A percentile compares a stretch with the other conserved stretches of the same genome.
phyloP scores from a whole-genome alignment of 83 land plant species.

The Diphasiastrum complanatum region DNA sequence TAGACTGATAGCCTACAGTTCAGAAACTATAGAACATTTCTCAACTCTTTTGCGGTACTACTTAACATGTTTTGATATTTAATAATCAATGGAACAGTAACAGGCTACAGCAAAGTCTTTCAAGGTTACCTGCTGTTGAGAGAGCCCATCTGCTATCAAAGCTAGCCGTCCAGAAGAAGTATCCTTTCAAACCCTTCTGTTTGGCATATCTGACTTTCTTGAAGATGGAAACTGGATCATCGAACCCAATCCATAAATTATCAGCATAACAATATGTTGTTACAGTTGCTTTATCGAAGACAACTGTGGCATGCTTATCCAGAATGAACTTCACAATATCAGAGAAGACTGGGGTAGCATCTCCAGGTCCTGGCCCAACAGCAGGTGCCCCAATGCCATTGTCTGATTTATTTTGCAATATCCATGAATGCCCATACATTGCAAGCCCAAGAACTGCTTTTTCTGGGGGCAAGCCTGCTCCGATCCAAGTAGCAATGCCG shows the following conservation, averaged over 20 bases:
- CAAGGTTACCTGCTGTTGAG: constrained; percentile 4
- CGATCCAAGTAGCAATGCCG: background rate
- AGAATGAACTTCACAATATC: background rate
- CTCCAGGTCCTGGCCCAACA: background rate
- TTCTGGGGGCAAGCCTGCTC: background rate
- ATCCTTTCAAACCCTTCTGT: constrained; percentile 5
- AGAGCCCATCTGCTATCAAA: constrained; percentile 4
- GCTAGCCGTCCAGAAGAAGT: constrained; percentile 18
- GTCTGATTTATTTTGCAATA: background rate
- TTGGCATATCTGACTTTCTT: background rate
- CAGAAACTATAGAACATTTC: too few relatives aligned
- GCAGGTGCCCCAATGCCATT: constrained; percentile 12
- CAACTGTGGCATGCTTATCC: background rate
- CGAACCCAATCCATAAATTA: constrained; percentile 9
- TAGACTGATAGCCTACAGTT: too few relatives aligned
- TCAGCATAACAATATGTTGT: background rate
- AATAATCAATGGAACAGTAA: background rate
- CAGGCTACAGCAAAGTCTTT: background rate
- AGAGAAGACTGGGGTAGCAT: background rate
- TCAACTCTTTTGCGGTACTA: background rate
- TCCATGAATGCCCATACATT: constrained; percentile 15
- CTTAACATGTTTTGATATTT: background rate
- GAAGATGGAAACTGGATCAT: background rate
- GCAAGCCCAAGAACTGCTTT: constrained; percentile 11
- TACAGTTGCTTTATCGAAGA: constrained; percentile 6